A percentile compares a stretch with the other conserved stretches of the same genome.
Evolutionary conservation across 768 basidiomycete genomes (phyloP).

Genomic region (Rhizopogon rudus): DNA sequence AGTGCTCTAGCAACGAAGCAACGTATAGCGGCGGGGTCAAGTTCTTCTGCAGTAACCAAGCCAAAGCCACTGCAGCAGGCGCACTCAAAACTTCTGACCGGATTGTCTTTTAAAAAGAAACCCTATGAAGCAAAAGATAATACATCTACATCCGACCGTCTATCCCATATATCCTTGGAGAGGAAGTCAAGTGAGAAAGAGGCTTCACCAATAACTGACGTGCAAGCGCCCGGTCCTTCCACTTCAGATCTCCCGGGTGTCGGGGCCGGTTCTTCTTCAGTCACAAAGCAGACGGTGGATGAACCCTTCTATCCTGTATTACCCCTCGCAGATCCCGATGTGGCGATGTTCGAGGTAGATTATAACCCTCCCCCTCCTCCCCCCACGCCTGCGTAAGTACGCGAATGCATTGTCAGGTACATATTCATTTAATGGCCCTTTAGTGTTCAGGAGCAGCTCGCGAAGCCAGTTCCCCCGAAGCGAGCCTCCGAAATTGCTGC

Average conservation of each 20-base stretch:
- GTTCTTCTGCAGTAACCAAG: slow-evolving; percentile 26
- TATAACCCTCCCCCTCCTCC: background rate
- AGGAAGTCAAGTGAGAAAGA: background rate
- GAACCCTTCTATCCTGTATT: background rate
- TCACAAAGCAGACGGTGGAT: background rate
- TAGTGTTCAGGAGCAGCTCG: slow-evolving; percentile 1
- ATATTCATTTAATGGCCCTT: background rate
- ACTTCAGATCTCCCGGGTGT: too few species aligned
- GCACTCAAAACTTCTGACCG: slow-evolving; percentile 20
- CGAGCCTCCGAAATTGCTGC: slow-evolving; percentile 14
- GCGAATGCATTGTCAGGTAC: background rate
- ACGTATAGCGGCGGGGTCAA: slow-evolving; percentile 35
- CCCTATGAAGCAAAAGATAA: slow-evolving; percentile 15
- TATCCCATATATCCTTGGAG: background rate
- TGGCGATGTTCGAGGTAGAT: background rate
- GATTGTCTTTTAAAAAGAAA: slow-evolving; percentile 44
- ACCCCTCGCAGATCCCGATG: background rate
- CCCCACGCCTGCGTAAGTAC: background rate
- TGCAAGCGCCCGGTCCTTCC: background rate
- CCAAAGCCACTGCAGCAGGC: slow-evolving; percentile 29
- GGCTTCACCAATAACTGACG: too few species aligned
- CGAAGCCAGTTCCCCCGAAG: slow-evolving; percentile 13
- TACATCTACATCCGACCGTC: too few species aligned
- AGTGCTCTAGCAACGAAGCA: slow-evolving; percentile 48
- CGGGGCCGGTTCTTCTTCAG: background rate